A percentile compares a stretch with the other conserved stretches of the same genome.
Conservation (phyloP, 352 stramenopile genomes). For the Blastocystis sp. region DNA sequence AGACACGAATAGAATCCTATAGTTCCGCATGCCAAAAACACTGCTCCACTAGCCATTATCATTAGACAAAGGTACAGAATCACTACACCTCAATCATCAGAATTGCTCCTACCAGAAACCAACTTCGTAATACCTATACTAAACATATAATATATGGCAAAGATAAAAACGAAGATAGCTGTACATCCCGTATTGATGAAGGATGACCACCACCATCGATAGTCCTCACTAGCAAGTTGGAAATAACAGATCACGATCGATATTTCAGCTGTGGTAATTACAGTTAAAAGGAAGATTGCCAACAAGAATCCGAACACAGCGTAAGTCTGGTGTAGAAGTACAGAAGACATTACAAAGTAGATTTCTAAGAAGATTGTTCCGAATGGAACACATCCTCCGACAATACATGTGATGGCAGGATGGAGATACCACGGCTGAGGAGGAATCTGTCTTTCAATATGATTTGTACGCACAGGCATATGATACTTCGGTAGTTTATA, state of each 20-base stretch:
- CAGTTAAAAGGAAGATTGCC: conserved; percentile 91
- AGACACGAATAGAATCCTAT: conserved; percentile 93
- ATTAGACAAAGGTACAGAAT: conserved; percentile 99
- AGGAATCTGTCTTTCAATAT: conserved; percentile 74
- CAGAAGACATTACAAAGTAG: conserved; percentile 98
- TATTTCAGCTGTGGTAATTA: conserved; percentile 93
- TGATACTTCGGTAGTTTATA: conserved; percentile 68
- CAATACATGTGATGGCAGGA: conserved; percentile 82
- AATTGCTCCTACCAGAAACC: conserved; percentile 70
- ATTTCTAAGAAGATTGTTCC: conserved; percentile 98
- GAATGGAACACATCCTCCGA: conserved; percentile 96
- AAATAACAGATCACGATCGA: conserved; percentile 99
- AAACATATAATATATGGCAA: conserved; percentile 95
- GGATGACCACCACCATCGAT: conserved; percentile 86
- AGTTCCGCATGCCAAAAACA: conserved; percentile 90
- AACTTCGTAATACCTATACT: conserved; percentile 92
- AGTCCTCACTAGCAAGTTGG: conserved; percentile 96
- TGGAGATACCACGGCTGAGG: conserved; percentile 90
- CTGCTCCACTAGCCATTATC: conserved; percentile 87
- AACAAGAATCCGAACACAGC: conserved; percentile 99
- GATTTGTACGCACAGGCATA: conserved; percentile 73
- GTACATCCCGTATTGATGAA: conserved; percentile 89
- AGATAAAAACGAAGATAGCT: conserved; percentile 94
- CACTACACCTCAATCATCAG: neutral
- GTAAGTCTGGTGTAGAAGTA: conserved; percentile 98